Conservation (phyloP, 352 stramenopile genomes). For the Globisporangium rhizosaccharum region DNA sequence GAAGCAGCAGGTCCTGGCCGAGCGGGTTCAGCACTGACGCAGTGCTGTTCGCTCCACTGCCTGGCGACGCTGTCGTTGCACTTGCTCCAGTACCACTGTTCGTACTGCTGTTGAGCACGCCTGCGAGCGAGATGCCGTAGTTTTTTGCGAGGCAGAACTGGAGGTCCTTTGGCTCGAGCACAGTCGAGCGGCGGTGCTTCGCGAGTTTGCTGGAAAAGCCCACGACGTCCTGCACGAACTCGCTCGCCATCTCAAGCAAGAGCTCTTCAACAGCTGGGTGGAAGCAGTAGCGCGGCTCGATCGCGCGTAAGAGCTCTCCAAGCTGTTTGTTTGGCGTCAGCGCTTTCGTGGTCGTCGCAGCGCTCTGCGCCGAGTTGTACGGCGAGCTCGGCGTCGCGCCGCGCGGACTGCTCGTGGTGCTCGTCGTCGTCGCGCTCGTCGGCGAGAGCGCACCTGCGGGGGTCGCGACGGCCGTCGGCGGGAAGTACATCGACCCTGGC, state of each 20-base stretch:
- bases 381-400: slow-evolving; percentile 18
- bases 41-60: neutral
- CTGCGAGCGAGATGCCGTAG: slow-evolving; percentile 77
- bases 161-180: slow-evolving; percentile 65
- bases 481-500: slow-evolving; percentile 42
- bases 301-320: slow-evolving; percentile 53
- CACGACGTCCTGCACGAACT: slow-evolving; percentile 78
- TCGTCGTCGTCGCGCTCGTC: slow-evolving; percentile 9
- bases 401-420: slow-evolving; percentile 17
- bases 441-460: slow-evolving; percentile 7
- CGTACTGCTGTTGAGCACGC: slow-evolving; percentile 26
- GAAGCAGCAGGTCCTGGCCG: slow-evolving; percentile 49
- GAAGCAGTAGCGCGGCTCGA: slow-evolving; percentile 71
- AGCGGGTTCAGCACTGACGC: slow-evolving; percentile 37
- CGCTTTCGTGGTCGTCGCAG: slow-evolving; percentile 39
- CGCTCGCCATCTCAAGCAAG: slow-evolving; percentile 72
- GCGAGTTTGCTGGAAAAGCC: slow-evolving; percentile 54
- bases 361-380: slow-evolving; percentile 32
- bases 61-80: neutral
- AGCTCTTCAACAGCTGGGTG: slow-evolving; percentile 79
- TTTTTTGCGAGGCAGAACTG: slow-evolving; percentile 84
- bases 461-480: slow-evolving; percentile 17
- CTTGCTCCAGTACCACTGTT: neutral
- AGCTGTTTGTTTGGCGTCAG: slow-evolving; percentile 70
- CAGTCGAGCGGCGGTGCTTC: slow-evolving; percentile 74